Evolutionary conservation across 2,329 filamentous ascomycete species (phyloP).

Genomic region (Alternaria triticimaculans): DNA sequence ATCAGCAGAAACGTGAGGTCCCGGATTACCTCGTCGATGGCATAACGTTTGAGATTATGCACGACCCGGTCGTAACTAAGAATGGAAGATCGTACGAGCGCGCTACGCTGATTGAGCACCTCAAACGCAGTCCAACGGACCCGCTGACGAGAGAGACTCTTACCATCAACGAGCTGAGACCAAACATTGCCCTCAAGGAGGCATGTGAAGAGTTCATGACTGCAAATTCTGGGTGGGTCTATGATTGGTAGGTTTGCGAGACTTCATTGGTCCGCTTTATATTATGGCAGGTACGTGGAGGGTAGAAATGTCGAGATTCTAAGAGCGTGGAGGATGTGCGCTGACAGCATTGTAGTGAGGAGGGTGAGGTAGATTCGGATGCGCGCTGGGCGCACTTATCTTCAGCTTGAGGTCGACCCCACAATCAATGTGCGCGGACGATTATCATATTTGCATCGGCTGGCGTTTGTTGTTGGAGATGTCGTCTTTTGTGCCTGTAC

Average conservation of each 20-base stretch:
- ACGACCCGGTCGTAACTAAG: slow-evolving; percentile 74
- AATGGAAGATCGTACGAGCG: slow-evolving; percentile 92
- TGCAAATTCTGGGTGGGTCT: slow-evolving; percentile 83
- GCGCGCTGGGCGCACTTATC: slow-evolving; percentile 42
- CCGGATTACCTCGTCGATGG: slow-evolving; percentile 81
- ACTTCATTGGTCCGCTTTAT: slow-evolving; percentile 18
- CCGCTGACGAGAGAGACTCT: slow-evolving; percentile 84
- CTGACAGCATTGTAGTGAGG: slow-evolving; percentile 34
- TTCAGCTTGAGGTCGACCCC: background rate
- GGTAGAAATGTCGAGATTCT: background rate
- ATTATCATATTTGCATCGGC: slow-evolving; percentile 1
- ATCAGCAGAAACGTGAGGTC: slow-evolving; percentile 60
- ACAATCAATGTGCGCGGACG: background rate
- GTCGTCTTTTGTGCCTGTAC: background rate
- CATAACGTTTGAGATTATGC: slow-evolving; percentile 76
- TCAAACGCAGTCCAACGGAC: slow-evolving; percentile 76
- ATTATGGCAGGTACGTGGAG: slow-evolving; percentile 21
- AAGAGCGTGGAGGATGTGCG: background rate
- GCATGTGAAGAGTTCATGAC: slow-evolving; percentile 86
- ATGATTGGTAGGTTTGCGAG: slow-evolving; percentile 72
- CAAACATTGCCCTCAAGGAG: slow-evolving; percentile 80
- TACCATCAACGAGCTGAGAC: slow-evolving; percentile 71
- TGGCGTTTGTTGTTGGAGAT: slow-evolving; percentile 2
- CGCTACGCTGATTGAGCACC: slow-evolving; percentile 81
- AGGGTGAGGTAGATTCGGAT: slow-evolving; percentile 34